Evolutionary conservation across 345 rosid species (phyloP), one percentile per base, ranked within the genome.

Genomic region (Nasturtium officinale): DNA sequence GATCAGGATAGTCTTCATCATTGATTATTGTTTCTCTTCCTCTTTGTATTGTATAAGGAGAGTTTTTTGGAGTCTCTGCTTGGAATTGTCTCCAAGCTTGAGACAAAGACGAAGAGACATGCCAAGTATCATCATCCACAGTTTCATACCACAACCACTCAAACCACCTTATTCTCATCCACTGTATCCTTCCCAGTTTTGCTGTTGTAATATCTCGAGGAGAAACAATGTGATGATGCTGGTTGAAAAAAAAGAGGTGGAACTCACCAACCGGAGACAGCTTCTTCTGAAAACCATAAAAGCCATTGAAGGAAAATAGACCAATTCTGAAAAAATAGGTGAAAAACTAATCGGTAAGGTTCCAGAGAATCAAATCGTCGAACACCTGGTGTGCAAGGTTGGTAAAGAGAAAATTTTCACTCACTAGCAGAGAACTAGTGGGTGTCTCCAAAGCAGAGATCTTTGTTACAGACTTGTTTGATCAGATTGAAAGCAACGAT

Each of bases 61-160:
- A 32, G 7, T 5, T 28, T 26, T 56, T 69, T 0, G 28, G 58
- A 70, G 8, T 37, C 5, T 77, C 77, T 51, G 51, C 43, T 23
- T 76, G 78, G 33, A 57, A 15, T 17, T 80, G 76, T 74, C 76
- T 78, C 87, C 86, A 86, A 12, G 82, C 78, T 26, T 78, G 84
- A 1, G 89, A 81, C 69, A 91, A 71, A 62, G 90, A 85, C 2
- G 90, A 83, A 0, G 87, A 88, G 53, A 89, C 84, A 45, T 71
- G 73, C 97, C 97, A 91, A 71, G 89, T 55, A 33, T 83, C 91
- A 40, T 86, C 82, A 61, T 91, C 98, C 51, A 91, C 87, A 29
- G 89, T 84, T 81, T 91, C 92, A 48, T 74, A 65, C 70, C 63
- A 67, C 43, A 85, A 65, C 69, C 69, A 71, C 33, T 80, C 12